Conservation (phyloP, 2,329 filamentous ascomycete genomes). For the Sclerotinia spermophila region DNA sequence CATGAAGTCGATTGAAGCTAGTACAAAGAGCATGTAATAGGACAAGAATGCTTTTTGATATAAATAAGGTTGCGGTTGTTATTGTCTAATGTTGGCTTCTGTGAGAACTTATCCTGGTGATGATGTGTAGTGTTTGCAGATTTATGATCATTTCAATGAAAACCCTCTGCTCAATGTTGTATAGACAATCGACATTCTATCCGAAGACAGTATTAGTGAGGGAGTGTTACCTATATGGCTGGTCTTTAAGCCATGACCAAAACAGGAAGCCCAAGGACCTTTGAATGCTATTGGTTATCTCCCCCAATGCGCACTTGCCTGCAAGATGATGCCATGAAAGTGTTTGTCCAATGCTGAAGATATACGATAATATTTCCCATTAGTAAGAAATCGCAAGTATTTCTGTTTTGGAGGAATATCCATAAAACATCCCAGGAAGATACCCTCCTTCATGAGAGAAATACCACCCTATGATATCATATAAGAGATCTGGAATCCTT, state of each 20-base stretch:
- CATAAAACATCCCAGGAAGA: not conserved
- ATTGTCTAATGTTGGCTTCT: not conserved
- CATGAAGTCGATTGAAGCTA: fast-evolving
- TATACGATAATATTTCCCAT: not conserved
- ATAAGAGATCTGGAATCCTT: not conserved
- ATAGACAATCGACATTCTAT: not conserved
- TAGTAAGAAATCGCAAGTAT: not conserved
- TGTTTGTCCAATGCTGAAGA: not conserved
- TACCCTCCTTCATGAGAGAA: not conserved
- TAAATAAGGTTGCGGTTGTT: too few species aligned
- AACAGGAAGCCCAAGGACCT: not conserved
- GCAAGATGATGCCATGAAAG: not conserved
- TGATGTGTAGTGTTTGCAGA: not conserved
- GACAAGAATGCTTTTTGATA: not conserved
- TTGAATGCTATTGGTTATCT: not conserved
- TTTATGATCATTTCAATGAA: not conserved
- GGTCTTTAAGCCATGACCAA: not conserved
- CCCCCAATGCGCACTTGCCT: not conserved
- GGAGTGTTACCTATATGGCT: not conserved
- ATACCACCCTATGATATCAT: not conserved
- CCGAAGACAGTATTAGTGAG: not conserved
- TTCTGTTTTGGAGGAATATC: not conserved
- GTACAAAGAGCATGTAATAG: not conserved
- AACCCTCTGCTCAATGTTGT: not conserved
- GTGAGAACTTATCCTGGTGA: not conserved